A percentile compares a stretch with the other conserved stretches of the same genome.
Evolutionary conservation across 176 grass and related monocot genomes (phyloP).

Genomic region (Bromus sterilis): DNA sequence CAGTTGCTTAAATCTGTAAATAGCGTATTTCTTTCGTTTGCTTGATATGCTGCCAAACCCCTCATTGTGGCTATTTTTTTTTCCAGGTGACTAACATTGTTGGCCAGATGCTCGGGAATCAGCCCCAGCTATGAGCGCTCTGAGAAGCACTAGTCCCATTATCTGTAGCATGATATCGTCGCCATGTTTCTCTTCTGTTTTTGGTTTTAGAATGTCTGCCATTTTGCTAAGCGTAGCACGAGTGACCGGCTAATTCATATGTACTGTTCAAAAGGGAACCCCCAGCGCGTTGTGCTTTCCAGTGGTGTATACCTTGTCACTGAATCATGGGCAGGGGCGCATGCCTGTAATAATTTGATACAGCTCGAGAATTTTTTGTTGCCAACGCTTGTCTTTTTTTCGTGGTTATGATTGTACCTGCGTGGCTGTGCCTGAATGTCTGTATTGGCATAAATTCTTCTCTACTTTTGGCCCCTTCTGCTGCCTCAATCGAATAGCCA

Average conservation of each 20-base stretch:
- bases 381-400: background rate
- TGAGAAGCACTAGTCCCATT: slow-evolving; percentile 8
- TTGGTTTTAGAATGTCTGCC: slow-evolving; percentile 7
- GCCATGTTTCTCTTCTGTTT: slow-evolving; percentile 2
- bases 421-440: background rate
- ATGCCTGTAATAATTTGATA: slow-evolving; percentile 41
- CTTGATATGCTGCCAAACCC: background rate
- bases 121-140: slow-evolving; percentile 46
- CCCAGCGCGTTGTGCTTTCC: slow-evolving; percentile 7
- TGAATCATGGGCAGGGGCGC: slow-evolving; percentile 26
- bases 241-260: slow-evolving; percentile 7
- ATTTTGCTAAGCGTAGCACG: background rate
- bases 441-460: background rate
- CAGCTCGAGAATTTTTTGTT: slow-evolving; percentile 36
- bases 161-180: slow-evolving; percentile 19
- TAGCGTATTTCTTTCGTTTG: background rate
- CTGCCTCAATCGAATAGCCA: background rate
- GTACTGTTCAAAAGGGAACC: slow-evolving; percentile 16
- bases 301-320: slow-evolving; percentile 12
- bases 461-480: background rate
- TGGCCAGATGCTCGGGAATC: slow-evolving; percentile 80
- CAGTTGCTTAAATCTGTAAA: background rate
- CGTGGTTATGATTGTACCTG: background rate
- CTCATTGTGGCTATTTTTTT: slow-evolving; percentile 3
- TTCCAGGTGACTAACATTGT: slow-evolving; percentile 91